Evolutionary conservation across 2,329 filamentous ascomycete genomes (phyloP), one percentile per base, ranked within the genome.

Genomic region (Clarireedia hainanense): DNA sequence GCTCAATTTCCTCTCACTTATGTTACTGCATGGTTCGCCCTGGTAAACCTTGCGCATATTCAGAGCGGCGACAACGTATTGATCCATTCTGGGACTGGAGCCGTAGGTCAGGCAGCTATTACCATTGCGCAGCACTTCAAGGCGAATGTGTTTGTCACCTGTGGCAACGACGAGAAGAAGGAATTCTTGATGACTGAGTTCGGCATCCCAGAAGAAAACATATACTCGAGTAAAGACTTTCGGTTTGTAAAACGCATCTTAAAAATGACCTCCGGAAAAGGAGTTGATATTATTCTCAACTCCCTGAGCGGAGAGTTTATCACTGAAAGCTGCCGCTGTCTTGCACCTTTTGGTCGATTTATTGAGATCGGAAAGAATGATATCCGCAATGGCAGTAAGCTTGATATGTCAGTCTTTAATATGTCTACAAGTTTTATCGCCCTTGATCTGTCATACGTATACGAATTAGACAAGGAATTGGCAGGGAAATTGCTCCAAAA

Each of bases 71-170:
- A 74, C 30, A 64, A 17, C 2, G 52, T 72, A 4, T 50, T 73
- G 1, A 67, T 73, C 5, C 63, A 69, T 20, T 59, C 63, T 5
- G 67, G 67, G 4, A 58, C 58, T n/a, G 64, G 70, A 14, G 69
- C 65, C 20, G 61, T 71, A 37, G 69, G 70, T 5, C 55, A 65
- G 9, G 67, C 69, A 7, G 64, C 65, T 1, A 69, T 72, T 27
- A 61, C 69, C 17, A 37, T 71, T 3, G 58, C 54, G 26, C 56
- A 63, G 20, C 60, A 62, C 48, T 47, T 66, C 6, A 64, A 65
- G 0, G 68, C 67, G 14, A 59, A 70, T 27, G 62, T 80, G 4
- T 76, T 74, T 57, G 70, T 69, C 1, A 54, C 45, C 20, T 43
- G 48, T n/a, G 43, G 27, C 2, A 54, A n/a, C 9, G 30, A 48